Conservation (phyloP, 2,329 filamentous ascomycete species). For the Colletotrichum trifolii region DNA sequence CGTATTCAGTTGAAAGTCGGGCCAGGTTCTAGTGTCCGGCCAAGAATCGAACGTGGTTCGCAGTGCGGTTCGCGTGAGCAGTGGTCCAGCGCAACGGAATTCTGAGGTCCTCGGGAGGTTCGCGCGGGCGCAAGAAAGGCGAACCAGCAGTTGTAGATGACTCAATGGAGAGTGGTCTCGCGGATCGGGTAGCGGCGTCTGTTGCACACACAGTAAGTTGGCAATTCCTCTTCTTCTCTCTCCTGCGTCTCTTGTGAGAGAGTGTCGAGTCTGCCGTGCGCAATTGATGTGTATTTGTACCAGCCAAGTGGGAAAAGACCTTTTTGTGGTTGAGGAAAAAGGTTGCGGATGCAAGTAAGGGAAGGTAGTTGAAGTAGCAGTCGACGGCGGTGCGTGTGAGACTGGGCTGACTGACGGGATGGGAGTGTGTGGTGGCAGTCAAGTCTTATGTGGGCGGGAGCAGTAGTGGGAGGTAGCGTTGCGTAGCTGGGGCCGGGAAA, state of each 20-base stretch:
- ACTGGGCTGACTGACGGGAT: conserved; percentile 18
- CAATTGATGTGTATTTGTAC: conserved; percentile 23
- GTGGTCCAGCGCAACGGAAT: conserved; percentile 32
- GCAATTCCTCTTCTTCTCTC: too few relatives aligned
- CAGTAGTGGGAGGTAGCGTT: background rate
- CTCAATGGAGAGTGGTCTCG: conserved; percentile 21
- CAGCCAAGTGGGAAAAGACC: background rate
- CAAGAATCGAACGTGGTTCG: conserved; percentile 28
- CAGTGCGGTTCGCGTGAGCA: conserved; percentile 22
- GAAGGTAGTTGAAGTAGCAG: conserved; percentile 1
- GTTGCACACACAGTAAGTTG: conserved; percentile 6
- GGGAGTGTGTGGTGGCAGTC: conserved; percentile 32
- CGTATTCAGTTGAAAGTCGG: conserved; percentile 15
- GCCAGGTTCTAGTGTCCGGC: conserved; percentile 20
- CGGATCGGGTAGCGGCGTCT: background rate
- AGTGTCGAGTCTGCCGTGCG: conserved; percentile 8
- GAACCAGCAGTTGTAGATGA: conserved; percentile 33
- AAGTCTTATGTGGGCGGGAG: conserved; percentile 37
- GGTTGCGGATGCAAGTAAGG: background rate
- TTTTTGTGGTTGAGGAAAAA: conserved; percentile 13
- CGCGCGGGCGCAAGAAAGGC: conserved; percentile 30
- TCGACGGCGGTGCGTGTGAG: conserved; percentile 20
- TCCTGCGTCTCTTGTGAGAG: conserved; percentile 1
- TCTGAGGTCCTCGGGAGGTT: conserved; percentile 16
- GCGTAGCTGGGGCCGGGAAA: conserved; percentile 35